Conservation (phyloP, 2,329 filamentous ascomycete species). For the Thyridium curvatum region DNA sequence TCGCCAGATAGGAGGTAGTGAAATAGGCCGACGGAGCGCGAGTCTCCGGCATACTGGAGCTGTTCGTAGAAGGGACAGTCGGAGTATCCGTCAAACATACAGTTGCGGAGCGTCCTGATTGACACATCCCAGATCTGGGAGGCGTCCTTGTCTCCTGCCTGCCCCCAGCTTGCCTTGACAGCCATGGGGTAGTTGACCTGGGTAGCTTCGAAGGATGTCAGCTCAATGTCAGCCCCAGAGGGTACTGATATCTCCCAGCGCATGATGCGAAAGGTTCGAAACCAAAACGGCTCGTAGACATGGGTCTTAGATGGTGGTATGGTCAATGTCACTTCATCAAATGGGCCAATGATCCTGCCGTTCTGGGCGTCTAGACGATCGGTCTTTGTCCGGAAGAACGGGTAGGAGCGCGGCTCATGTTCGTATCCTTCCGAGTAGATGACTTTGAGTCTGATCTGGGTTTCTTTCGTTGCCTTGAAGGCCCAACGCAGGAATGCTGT, state of each 20-base stretch:
- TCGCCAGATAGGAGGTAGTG: constrained; percentile 22
- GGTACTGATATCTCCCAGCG: constrained; percentile 18
- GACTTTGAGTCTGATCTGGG: constrained; percentile 10
- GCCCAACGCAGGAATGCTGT: constrained; percentile 17
- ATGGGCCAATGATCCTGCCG: constrained; percentile 27
- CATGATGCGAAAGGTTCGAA: constrained; percentile 29
- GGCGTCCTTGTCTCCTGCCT: constrained; percentile 8
- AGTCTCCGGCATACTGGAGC: constrained; percentile 20
- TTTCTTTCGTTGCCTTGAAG: constrained; percentile 5
- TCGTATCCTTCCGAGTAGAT: constrained; percentile 27
- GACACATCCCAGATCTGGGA: constrained; percentile 17
- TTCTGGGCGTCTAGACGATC: constrained; percentile 24
- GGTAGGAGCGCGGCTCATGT: constrained; percentile 23
- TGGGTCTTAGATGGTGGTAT: constrained; percentile 5
- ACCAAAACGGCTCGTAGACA: constrained; percentile 31
- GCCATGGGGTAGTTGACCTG: constrained; percentile 29
- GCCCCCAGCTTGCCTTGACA: constrained; percentile 16
- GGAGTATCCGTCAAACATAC: constrained; percentile 25
- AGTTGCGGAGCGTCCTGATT: constrained; percentile 23
- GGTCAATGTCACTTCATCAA: constrained; percentile 23
- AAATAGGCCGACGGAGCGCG: constrained; percentile 18
- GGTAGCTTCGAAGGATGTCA: constrained; percentile 17
- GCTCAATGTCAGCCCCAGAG: constrained; percentile 13
- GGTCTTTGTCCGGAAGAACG: constrained; percentile 29
- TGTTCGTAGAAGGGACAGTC: constrained; percentile 29